phyloP scores from a whole-genome alignment of 2,329 filamentous ascomycete genomes.

The Arachnomyces sp. region DNA sequence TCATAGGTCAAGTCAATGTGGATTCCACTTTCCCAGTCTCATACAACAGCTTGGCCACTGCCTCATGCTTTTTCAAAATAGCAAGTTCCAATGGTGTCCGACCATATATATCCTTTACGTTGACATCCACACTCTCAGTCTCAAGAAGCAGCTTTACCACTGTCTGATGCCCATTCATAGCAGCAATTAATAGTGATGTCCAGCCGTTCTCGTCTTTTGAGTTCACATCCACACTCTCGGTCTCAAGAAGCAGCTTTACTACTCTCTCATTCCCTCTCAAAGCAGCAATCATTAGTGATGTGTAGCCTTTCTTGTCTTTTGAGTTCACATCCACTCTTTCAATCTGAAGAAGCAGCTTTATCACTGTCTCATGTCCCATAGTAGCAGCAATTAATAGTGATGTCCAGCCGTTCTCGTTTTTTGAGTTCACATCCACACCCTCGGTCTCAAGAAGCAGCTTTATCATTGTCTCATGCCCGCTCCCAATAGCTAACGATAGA shows the following conservation, averaged over 20 bases:
- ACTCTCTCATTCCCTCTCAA: neutral
- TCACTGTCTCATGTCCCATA: neutral
- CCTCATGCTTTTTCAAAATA: neutral
- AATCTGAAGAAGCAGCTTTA: conserved; percentile 1
- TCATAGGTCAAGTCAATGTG: too few relatives aligned
- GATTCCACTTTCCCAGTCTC: too few relatives aligned
- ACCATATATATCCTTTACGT: too few relatives aligned
- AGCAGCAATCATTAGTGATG: too few relatives aligned
- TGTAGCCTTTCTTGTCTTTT: too few relatives aligned
- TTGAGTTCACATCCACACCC: neutral
- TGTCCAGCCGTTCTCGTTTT: neutral
- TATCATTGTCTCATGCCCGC: neutral
- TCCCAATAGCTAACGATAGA: neutral
- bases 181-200: neutral
- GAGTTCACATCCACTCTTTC: neutral
- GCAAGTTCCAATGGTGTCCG: neutral
- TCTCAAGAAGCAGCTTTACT: neutral
- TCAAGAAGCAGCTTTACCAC: neutral
- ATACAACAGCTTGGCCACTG: neutral
- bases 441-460: conserved; percentile 1
- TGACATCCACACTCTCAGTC: too few relatives aligned
- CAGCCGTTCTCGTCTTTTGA: too few relatives aligned
- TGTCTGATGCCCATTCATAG: neutral
- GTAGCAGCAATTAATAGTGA: conserved; percentile 1
- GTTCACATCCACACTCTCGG: too few relatives aligned